phyloP scores from a whole-genome alignment of 1,139 yeast genomes.

The Pichia sp. region DNA sequence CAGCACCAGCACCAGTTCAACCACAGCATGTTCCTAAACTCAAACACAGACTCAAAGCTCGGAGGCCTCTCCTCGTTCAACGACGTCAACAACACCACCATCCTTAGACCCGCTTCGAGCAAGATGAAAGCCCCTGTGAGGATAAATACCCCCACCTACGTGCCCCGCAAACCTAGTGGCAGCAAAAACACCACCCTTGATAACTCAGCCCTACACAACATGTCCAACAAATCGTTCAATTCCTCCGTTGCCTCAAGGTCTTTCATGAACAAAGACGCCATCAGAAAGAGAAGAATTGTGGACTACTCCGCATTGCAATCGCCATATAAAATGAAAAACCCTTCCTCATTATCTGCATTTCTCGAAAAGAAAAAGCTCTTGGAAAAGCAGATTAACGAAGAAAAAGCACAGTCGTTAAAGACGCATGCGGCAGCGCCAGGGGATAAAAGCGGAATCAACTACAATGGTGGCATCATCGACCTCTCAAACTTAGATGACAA shows the following conservation, averaged over 20 bases:
- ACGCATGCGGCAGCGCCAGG: constrained; percentile 21
- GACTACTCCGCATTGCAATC: constrained; percentile 63
- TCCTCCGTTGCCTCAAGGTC: background rate
- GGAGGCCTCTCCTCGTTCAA: constrained; percentile 7
- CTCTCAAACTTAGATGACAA: constrained; percentile 16
- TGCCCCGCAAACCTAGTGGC: constrained; percentile 11
- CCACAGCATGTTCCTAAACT: constrained; percentile 5
- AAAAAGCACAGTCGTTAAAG: constrained; percentile 1
- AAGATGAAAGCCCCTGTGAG: constrained; percentile 25
- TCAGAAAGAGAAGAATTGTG: constrained; percentile 48
- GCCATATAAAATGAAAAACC: constrained; percentile 51
- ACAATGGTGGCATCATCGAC: constrained; percentile 23
- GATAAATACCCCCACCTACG: constrained; percentile 25
- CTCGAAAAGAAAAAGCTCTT: constrained; percentile 22
- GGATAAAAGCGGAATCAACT: constrained; percentile 12
- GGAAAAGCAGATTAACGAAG: constrained; percentile 21
- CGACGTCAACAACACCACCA: constrained; percentile 17
- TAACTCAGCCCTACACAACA: constrained; percentile 6
- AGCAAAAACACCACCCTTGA: background rate
- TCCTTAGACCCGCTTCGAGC: constrained; percentile 22
- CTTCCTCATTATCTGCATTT: constrained; percentile 35
- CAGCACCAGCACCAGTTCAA: background rate
- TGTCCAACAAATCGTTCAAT: constrained; percentile 8
- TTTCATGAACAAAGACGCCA: constrained; percentile 20
- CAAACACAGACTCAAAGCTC: constrained; percentile 10